Conservation (phyloP, 148 eudicot species). For the Diospyros lotus region DNA sequence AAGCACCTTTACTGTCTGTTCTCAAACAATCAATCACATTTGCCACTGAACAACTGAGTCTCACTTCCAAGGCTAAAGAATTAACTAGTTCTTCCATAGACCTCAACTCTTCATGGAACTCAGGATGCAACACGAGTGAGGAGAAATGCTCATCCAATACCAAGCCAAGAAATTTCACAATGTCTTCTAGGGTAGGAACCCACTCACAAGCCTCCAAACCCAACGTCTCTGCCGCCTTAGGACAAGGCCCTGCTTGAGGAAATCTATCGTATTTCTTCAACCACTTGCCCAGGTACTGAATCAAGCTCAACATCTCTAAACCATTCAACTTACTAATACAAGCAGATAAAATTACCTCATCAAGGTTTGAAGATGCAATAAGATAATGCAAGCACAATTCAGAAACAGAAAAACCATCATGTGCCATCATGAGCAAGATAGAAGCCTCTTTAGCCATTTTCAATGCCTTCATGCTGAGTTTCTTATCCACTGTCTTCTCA, state of each 20-base stretch:
- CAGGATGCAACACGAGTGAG: slow-evolving; percentile 64
- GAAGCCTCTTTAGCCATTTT: slow-evolving; percentile 61
- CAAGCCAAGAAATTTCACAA: slow-evolving; percentile 52
- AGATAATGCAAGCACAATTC: slow-evolving; percentile 80
- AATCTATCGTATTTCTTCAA: slow-evolving; percentile 73
- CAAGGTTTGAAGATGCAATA: slow-evolving; percentile 48
- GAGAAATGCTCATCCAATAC: slow-evolving; percentile 87
- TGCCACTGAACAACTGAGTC: slow-evolving; percentile 49
- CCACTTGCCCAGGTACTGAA: slow-evolving; percentile 82
- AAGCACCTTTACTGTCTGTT: slow-evolving; percentile 34
- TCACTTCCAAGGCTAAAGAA: slow-evolving; percentile 59
- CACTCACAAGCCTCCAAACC: slow-evolving; percentile 54
- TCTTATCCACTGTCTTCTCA: slow-evolving; percentile 30
- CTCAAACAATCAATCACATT: slow-evolving; percentile 49
- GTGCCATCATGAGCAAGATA: slow-evolving; percentile 65
- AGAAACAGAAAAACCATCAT: slow-evolving; percentile 53
- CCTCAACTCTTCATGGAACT: slow-evolving; percentile 70
- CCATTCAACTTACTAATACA: slow-evolving; percentile 62
- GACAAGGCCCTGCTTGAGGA: slow-evolving; percentile 56
- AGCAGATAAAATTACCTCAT: slow-evolving; percentile 66
- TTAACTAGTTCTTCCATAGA: slow-evolving; percentile 40
- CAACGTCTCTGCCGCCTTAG: slow-evolving; percentile 31
- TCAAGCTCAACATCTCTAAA: slow-evolving; percentile 52
- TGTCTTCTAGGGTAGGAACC: slow-evolving; percentile 56
- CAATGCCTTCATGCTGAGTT: slow-evolving; percentile 25